A percentile compares a stretch with the other conserved stretches of the same genome.
These are phyloP conservation scores for Rhynchosporium graminicola DNA, from an alignment of 2,329 filamentous ascomycete species.

Conservation along the genomic window DNA sequence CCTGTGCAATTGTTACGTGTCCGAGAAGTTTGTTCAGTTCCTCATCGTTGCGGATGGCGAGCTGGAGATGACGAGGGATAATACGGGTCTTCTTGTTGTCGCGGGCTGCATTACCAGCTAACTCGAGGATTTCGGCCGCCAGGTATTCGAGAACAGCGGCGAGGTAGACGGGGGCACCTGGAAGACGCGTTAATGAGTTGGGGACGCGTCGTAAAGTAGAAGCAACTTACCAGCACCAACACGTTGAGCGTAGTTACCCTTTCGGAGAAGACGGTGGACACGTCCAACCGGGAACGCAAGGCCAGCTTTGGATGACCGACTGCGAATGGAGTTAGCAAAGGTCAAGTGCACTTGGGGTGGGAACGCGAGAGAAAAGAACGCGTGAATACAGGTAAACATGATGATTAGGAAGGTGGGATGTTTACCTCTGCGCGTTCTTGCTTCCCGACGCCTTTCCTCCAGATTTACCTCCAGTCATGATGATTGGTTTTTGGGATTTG, in stretches of 20 bases:
- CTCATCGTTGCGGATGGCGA: constrained; percentile 99
- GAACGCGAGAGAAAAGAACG: constrained; percentile 39
- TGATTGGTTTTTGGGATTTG: constrained; percentile 55
- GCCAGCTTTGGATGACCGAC: constrained; percentile 98
- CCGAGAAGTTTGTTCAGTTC: constrained; percentile 98
- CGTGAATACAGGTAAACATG: constrained; percentile 41
- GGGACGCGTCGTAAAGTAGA: constrained; percentile 15
- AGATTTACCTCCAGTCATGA: constrained; percentile 99
- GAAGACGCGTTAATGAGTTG: constrained; percentile 34
- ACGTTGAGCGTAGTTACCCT: constrained; percentile 99
- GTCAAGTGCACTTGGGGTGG: neutral
- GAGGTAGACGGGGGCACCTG: constrained; percentile 89
- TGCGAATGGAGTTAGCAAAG: constrained; percentile 50
- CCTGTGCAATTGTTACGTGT: constrained; percentile 95
- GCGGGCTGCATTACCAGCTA: constrained; percentile 96
- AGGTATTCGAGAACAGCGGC: constrained; percentile 98
- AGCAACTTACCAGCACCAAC: constrained; percentile 79
- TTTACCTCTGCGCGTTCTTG: constrained; percentile 99
- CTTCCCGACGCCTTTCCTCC: constrained; percentile 98
- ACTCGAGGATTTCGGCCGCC: constrained; percentile 96
- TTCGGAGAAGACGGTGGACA: constrained; percentile 98
- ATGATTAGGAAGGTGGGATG: constrained; percentile 38
- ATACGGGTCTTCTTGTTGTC: constrained; percentile 99
- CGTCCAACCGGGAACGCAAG: constrained; percentile 98
- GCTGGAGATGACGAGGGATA: constrained; percentile 97